Base-by-base conservation (phyloP, 176 grass and related monocot species). In the Triticum timopheevii region DNA sequence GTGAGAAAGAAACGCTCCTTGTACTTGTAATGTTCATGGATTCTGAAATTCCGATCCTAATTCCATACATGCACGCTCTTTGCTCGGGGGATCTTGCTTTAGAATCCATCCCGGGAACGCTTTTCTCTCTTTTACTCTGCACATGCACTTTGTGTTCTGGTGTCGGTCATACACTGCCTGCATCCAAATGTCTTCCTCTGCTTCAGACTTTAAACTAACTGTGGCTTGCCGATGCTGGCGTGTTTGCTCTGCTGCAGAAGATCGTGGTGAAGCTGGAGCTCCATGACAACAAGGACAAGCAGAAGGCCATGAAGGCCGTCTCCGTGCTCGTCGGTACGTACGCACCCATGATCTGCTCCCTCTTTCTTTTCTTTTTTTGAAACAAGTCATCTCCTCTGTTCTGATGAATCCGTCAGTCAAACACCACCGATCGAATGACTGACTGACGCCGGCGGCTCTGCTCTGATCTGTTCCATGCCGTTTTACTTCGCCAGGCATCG, bases 261-360 rank as follows among this genome's bases (percentile, higher is more conserved):
- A 88, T 97, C 4, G 86, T 97, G 28, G 90, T 97, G 73, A 95
- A 79, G 83, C 78, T 97, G 90, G 89, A 95, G 27, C 27, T 97
- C 56, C 90, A 92, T 44, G 95, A 95, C 81, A 88, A 97, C 90
- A 97, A 97, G 83, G 93, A 93, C 74, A 97, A 95, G 86, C 95
- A 93, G 83, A 97, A 95, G 87, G 92, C 95, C 61, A 86, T 97
- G 82, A 97, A 95, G 86, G 88, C 95, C 62, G 89, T 97, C 87
- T 93, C 95, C 75, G 80, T 45, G 24, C 78, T 97, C 59, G 84
- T 81, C 27, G 95, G 95, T 97, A 88, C 17, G 61, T 44, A 38
- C 6, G 7, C 49, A 65, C 6, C 25, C 13, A 20, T 38, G 36
- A 7, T 39, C 6, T 59, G 11, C 2, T 11, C 42, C 40, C 33